These are phyloP conservation scores for Misopates orontium DNA, from an alignment of 257 asterid genomes.

Conservation along the genomic window DNA sequence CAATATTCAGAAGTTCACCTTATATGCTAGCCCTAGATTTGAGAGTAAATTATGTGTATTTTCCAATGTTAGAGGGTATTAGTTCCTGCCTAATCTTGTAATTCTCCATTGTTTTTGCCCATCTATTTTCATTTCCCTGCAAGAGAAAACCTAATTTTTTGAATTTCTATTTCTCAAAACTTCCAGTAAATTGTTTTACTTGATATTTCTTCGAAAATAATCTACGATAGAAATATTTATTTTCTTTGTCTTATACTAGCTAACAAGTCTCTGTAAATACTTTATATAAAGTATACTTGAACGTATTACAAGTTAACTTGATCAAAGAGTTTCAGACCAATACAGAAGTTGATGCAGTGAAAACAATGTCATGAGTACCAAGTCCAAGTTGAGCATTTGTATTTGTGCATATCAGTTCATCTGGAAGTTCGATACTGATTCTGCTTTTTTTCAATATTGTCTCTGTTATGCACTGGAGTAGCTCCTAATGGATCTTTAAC, in stretches of 20 bases:
- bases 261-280: neutral
- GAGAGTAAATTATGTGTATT: neutral
- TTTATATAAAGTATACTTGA: neutral
- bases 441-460: neutral
- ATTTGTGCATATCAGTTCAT: neutral
- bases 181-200: neutral
- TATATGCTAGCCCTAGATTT: neutral
- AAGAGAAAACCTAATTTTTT: neutral
- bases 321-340: neutral
- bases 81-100: neutral
- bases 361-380: neutral
- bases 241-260: neutral
- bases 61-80: neutral
- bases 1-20: neutral
- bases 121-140: neutral
- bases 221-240: too few relatives aligned
- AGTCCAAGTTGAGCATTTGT: slow-evolving; percentile 8
- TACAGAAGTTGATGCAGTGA: neutral
- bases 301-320: too few relatives aligned
- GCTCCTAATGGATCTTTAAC: neutral
- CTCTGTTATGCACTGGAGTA: slow-evolving; percentile 11
- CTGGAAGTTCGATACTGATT: neutral
- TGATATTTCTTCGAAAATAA: neutral
- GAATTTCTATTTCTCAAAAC: neutral
- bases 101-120: neutral